Base-by-base conservation (phyloP, 1,284 basidiomycete genomes). In the Athelia sp. region DNA sequence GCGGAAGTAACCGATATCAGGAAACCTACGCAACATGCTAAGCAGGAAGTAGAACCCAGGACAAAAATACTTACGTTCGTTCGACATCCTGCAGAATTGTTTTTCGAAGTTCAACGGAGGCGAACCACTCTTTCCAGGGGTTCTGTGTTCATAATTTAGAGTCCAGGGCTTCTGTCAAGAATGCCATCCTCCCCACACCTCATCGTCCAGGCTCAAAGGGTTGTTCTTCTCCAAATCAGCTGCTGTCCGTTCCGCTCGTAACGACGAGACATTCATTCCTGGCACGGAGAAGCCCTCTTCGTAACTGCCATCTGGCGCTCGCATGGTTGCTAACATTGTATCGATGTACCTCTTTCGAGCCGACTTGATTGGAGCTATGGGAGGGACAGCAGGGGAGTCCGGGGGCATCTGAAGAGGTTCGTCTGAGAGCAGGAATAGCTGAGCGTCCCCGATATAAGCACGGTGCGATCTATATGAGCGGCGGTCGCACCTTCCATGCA, bases 71-170 rank as follows among this genome's bases (percentile, higher is more conserved):
- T 67, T 65, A 92, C 81, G 94, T 97, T 59, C 94, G 77, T 58
- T 95, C 90, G 0, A 98, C 94, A 63, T 98, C 94, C 66, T 95
- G 91, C 19, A 82, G 69, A 48, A 98, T 96, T 3, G 82, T 89
- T 62, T 87, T 92, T 17, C 92, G 78, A 29, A 96, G 72, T 48
- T 97, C 94, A 21, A 93, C 76, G 31, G 90, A 81, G 15, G 82
- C 74, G 63, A 97, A 98, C 90, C 92, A 97, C 42, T 85, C 80
- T 56, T 82, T 87, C 94, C 94, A 97, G 13, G 93, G 93, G 65
- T 93, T 95, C 83, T 92, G 54, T 24, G 47, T 42, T 22, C 50
- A 36, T 17, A 35, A 45, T 21, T 35, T 48, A 19, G 26, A 17
- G n/a, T 36, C 53, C 23, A 49, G 44, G 47, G 19, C 21, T 19